These are phyloP conservation scores for Starmerella lactis-condensi DNA, from an alignment of 805 yeast genomes.

Conservation along the genomic window DNA sequence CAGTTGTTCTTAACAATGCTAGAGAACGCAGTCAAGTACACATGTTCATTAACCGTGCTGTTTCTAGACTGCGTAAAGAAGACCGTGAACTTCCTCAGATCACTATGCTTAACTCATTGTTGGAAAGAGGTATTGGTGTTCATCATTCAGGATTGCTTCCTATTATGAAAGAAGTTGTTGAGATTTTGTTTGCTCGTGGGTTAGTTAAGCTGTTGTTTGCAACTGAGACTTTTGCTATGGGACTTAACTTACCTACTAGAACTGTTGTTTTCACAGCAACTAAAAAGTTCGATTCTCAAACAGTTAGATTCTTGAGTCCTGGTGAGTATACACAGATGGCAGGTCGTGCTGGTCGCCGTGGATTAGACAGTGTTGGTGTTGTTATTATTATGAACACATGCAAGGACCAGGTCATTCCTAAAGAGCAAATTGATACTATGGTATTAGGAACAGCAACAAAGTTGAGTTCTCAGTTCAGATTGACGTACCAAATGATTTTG, in stretches of 20 bases:
- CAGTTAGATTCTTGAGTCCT: conserved; percentile 63
- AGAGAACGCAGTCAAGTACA: conserved; percentile 78
- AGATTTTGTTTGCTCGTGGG: conserved; percentile 72
- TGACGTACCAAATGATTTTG: conserved; percentile 85
- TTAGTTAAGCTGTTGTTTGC: conserved; percentile 84
- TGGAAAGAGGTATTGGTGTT: conserved; percentile 83
- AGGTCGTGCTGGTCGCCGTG: conserved; percentile 97
- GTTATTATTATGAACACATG: conserved; percentile 67
- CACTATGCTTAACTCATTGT: conserved; percentile 55
- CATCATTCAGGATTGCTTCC: conserved; percentile 92
- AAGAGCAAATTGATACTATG: conserved; percentile 49
- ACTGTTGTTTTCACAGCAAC: conserved; percentile 80
- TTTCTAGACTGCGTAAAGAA: conserved; percentile 69
- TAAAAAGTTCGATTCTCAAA: conserved; percentile 78
- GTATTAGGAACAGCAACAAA: conserved; percentile 81
- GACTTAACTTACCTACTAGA: conserved; percentile 86
- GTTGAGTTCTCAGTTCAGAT: conserved; percentile 74
- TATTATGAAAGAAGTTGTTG: conserved; percentile 82
- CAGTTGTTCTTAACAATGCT: conserved; percentile 65
- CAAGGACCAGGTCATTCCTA: conserved; percentile 18
- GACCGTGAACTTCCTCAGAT: conserved; percentile 91
- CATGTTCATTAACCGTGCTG: conserved; percentile 81
- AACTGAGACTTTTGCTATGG: conserved; percentile 98
- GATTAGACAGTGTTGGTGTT: conserved; percentile 81
- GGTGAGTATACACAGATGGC: conserved; percentile 99